Evolutionary conservation across 2,329 filamentous ascomycete genomes (phyloP), one percentile per base, ranked within the genome.

Genomic region (Penicillium concentricum): DNA sequence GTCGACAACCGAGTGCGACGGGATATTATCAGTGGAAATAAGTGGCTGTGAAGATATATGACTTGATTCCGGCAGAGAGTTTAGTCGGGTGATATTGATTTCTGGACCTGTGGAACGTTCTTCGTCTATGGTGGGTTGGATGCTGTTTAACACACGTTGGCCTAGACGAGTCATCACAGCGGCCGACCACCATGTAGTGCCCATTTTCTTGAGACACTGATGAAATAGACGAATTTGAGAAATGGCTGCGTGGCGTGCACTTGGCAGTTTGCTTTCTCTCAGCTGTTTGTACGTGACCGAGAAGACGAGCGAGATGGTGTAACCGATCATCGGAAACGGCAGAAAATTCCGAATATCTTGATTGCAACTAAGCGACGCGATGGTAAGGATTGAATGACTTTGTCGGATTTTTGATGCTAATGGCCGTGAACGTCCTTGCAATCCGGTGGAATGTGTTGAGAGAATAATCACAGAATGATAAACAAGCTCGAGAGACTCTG

Each of bases 201-300:
- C 16, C 18, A 61, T 44, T n/a, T 47, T 30, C 35, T 59, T 30
- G 0, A 64, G 54, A 8, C 52, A 54, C 20, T 45, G 37, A 43
- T 63, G 56, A 39, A 64, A 61, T 3, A 44, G 13, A 8, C 53
- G 44, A 1, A 64, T 5, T 30, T 61, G 49, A 1, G 38, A 24
- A 32, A 55, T 59, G 3, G 62, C 58, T 6, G 47, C 52, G 20
- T 43, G 10, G 34, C 57, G 58, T 0, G 54, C 51, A 32, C 56
- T 63, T 7, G 43, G 52, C 7, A 63, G 45, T 34, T 57, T 54
- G 26, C 54, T 59, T n/a, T 51, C 39, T 42, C 60, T 54, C 16
- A 54, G 39, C 4, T 59, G 60, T 35, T 61, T 64, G 45, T 63
- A 64, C 0, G 62, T 51, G 6, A 64, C 47, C 4, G 58, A 61